Evolutionary conservation across 345 rosid genomes (phyloP).

Genomic region (Syzygium jambos): DNA sequence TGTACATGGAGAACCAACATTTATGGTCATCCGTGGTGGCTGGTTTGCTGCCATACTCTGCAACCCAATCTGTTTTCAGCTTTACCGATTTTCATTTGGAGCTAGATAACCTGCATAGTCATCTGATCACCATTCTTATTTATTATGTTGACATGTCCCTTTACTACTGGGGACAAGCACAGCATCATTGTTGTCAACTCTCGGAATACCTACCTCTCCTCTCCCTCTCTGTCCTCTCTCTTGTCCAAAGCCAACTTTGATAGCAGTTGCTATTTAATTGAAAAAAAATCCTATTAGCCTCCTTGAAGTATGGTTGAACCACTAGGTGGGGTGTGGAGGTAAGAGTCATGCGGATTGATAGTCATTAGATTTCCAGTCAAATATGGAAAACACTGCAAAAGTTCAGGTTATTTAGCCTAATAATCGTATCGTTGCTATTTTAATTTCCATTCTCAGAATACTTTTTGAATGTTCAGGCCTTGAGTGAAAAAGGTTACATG

Average conservation of each 20-base stretch:
- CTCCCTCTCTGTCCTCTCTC: background rate
- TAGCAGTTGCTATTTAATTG: background rate
- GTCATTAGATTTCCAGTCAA: background rate
- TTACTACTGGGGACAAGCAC: background rate
- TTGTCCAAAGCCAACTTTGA: background rate
- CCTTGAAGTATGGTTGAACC: background rate
- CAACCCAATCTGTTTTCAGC: background rate
- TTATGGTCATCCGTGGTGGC: background rate
- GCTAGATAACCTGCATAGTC: background rate
- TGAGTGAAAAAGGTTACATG: constrained; percentile 94
- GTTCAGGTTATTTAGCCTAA: background rate
- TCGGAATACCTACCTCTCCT: background rate
- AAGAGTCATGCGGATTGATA: background rate
- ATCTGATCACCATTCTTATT: background rate
- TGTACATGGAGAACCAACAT: background rate
- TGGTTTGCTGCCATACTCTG: background rate
- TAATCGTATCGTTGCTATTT: background rate
- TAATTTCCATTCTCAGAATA: background rate
- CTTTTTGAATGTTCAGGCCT: constrained; percentile 36
- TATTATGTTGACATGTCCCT: background rate
- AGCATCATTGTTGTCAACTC: background rate
- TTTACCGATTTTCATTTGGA: background rate
- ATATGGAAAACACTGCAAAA: background rate
- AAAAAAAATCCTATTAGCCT: background rate
- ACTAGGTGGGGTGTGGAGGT: background rate